Evolutionary conservation across 2,329 filamentous ascomycete species (phyloP).

Genomic region (Fusarium tuaranense): DNA sequence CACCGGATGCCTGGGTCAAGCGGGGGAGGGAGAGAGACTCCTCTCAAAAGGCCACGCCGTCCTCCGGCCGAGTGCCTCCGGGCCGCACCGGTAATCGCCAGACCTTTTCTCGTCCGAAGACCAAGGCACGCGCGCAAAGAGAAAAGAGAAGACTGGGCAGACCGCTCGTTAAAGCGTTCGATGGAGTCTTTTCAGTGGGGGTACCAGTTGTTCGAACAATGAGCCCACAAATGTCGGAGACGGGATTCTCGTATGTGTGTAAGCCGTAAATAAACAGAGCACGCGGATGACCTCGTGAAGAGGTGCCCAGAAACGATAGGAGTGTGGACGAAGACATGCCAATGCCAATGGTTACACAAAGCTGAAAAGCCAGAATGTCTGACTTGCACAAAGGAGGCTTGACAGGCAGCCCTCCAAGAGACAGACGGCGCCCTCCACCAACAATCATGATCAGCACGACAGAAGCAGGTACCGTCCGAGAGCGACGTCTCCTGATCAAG

Average conservation of each 20-base stretch:
- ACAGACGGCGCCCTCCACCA: slow-evolving; percentile 25
- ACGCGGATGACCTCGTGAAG: background rate
- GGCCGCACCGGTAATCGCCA: slow-evolving; percentile 35
- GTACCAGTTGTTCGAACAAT: background rate
- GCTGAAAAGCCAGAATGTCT: background rate
- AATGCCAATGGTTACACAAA: slow-evolving; percentile 8
- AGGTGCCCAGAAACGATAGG: background rate
- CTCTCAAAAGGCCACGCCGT: slow-evolving; percentile 14
- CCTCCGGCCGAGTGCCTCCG: slow-evolving; percentile 43
- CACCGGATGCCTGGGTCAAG: slow-evolving; percentile 27
- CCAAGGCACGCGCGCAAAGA: slow-evolving; percentile 2
- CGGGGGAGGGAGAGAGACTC: slow-evolving; percentile 1
- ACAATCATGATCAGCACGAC: slow-evolving; percentile 21
- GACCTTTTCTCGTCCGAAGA: slow-evolving; percentile 6
- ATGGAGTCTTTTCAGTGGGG: slow-evolving; percentile 24
- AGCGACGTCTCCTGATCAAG: slow-evolving; percentile 40
- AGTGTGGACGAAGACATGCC: background rate
- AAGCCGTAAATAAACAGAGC: background rate
- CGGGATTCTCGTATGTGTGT: background rate
- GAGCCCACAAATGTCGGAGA: background rate
- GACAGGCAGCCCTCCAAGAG: background rate
- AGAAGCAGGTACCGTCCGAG: slow-evolving; percentile 42
- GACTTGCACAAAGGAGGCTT: slow-evolving; percentile 11
- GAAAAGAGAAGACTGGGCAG: slow-evolving; percentile 2
- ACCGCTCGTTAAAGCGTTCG: background rate